These are phyloP conservation scores for Mucor lusitanicus DNA, from an alignment of 371 early-diverging fungal genomes.

Conservation along the genomic window DNA sequence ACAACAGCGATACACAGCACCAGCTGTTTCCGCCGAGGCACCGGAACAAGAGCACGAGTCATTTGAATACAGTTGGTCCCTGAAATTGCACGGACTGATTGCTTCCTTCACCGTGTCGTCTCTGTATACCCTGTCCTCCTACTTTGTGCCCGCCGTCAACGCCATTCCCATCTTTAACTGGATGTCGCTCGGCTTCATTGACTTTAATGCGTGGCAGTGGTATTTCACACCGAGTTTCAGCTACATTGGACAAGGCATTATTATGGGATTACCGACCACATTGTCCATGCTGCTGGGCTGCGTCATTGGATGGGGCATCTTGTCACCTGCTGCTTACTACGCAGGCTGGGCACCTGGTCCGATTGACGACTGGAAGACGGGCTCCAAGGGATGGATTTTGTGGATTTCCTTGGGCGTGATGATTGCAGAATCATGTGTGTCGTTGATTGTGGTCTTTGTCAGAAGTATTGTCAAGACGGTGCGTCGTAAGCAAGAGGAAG, in stretches of 20 bases:
- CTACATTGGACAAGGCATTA: slow-evolving; percentile 84
- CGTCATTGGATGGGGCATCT: slow-evolving; percentile 78
- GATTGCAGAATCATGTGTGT: slow-evolving; percentile 78
- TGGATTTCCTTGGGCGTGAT: slow-evolving; percentile 86
- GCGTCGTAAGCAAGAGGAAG: not conserved
- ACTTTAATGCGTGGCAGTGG: slow-evolving; percentile 71
- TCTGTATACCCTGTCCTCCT: slow-evolving; percentile 64
- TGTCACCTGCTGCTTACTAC: slow-evolving; percentile 70
- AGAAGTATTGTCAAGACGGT: slow-evolving; percentile 23
- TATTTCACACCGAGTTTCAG: slow-evolving; percentile 75
- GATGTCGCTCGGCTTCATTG: slow-evolving; percentile 44
- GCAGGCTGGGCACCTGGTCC: slow-evolving; percentile 80
- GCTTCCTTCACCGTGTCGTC: slow-evolving; percentile 64
- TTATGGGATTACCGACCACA: slow-evolving; percentile 57
- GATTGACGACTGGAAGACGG: slow-evolving; percentile 70
- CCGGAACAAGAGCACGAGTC: not conserved
- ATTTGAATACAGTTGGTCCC: slow-evolving; percentile 60
- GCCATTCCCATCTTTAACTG: slow-evolving; percentile 71
- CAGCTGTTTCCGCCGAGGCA: not conserved
- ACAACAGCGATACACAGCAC: not conserved
- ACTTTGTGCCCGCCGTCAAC: slow-evolving; percentile 64
- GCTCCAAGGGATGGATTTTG: slow-evolving; percentile 82
- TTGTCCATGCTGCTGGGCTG: slow-evolving; percentile 67
- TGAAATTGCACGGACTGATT: slow-evolving; percentile 58
- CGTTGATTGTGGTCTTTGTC: slow-evolving; percentile 58